Evolutionary conservation across 2,329 filamentous ascomycete genomes (phyloP).

Genomic region (Boeremia exigua): DNA sequence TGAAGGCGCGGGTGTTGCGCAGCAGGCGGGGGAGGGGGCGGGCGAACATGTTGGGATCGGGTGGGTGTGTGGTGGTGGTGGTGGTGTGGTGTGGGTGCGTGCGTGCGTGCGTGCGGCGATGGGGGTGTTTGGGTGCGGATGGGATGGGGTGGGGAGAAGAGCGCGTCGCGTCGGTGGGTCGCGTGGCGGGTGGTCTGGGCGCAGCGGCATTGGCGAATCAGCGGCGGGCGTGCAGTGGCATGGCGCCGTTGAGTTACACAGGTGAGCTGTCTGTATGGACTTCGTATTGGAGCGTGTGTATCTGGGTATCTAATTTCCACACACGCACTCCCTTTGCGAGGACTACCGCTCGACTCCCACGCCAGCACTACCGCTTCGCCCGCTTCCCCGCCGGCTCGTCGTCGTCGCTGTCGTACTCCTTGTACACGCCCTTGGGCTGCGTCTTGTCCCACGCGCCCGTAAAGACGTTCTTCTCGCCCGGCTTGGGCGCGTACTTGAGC

Average conservation of each 20-base stretch:
- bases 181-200: too few species aligned
- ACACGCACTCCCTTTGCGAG: too few species aligned
- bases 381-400: constrained; percentile 71
- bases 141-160: constrained; percentile 21
- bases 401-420: constrained; percentile 86
- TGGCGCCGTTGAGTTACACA: not conserved
- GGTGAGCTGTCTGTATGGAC: too few species aligned
- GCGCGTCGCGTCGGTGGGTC: constrained; percentile 5
- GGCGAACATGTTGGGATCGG: constrained; percentile 31
- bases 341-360: too few species aligned
- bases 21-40: constrained; percentile 57
- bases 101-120: too few species aligned
- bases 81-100: not conserved
- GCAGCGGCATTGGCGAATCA: constrained; percentile 5
- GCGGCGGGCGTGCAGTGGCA: not conserved
- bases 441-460: constrained; percentile 92
- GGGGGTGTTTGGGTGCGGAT: not conserved
- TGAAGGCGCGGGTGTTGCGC: constrained; percentile 57
- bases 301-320: not conserved
- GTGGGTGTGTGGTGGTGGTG: constrained; percentile 5
- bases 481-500: constrained; percentile 92
- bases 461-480: constrained; percentile 91
- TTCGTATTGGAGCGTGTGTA: not conserved
- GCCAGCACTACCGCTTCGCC: constrained; percentile 26
- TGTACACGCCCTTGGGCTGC: constrained; percentile 90